Evolutionary conservation across 202 grass and related monocot genomes (phyloP).

Genomic region (Eragrostis tef): DNA sequence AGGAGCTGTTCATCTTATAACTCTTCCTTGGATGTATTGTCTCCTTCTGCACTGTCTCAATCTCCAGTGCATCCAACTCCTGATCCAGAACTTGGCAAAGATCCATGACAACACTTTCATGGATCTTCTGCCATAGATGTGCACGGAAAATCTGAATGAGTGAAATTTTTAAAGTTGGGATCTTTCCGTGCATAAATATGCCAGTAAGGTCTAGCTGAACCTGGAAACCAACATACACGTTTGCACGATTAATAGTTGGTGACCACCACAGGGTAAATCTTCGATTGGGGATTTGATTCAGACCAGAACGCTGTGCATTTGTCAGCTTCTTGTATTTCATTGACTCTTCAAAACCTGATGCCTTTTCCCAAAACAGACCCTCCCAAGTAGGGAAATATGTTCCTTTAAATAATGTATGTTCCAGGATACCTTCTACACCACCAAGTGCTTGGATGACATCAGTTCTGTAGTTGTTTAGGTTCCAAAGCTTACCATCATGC

Average conservation of each 20-base stretch:
- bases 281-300: slow-evolving; percentile 98
- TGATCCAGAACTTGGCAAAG: slow-evolving; percentile 99
- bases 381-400: slow-evolving; percentile 99
- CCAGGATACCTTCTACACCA: slow-evolving; percentile 97
- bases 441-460: slow-evolving; percentile 99
- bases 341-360: slow-evolving; percentile 97
- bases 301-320: slow-evolving; percentile 94
- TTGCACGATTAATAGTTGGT: slow-evolving; percentile 97
- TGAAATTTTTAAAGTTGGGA: slow-evolving; percentile 98
- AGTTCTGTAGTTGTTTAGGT: slow-evolving; percentile 98
- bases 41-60: slow-evolving; percentile 99
- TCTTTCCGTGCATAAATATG: slow-evolving; percentile 99
- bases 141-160: slow-evolving; percentile 98
- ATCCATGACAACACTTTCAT: slow-evolving; percentile 99
- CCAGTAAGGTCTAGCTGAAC: slow-evolving; percentile 96
- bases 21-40: slow-evolving; percentile 99
- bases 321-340: slow-evolving; percentile 99
- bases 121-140: slow-evolving; percentile 99
- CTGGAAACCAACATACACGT: slow-evolving; percentile 98
- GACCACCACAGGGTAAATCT: slow-evolving; percentile 99
- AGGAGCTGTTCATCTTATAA: slow-evolving; percentile 99
- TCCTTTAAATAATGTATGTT: slow-evolving; percentile 98
- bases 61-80: slow-evolving; percentile 94
- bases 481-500: slow-evolving; percentile 97
- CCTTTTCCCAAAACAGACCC: slow-evolving; percentile 99